These are phyloP conservation scores for Verticillium tricorpus DNA, from an alignment of 2,329 filamentous ascomycete genomes.

Conservation along the genomic window DNA sequence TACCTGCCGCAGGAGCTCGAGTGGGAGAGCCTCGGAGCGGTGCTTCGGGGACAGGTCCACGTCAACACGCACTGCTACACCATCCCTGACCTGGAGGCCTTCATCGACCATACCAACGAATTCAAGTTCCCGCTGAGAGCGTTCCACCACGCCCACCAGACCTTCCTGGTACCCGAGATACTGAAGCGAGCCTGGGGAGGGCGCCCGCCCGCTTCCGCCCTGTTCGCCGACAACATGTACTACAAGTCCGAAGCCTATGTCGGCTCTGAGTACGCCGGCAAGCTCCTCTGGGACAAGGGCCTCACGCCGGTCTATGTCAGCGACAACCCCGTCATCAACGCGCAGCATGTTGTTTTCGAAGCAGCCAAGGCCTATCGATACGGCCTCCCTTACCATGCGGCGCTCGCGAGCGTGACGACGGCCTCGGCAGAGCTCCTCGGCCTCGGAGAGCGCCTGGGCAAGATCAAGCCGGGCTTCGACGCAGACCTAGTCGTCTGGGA, in stretches of 20 bases:
- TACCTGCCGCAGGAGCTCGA: conserved; percentile 60
- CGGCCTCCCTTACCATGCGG: conserved; percentile 56
- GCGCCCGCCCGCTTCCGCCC: conserved; percentile 50
- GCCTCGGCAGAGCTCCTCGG: conserved; percentile 55
- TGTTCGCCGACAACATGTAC: conserved; percentile 70
- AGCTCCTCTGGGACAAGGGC: conserved; percentile 59
- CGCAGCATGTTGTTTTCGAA: conserved; percentile 65
- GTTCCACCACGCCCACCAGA: conserved; percentile 67
- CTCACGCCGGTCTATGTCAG: conserved; percentile 65
- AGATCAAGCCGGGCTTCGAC: conserved; percentile 57
- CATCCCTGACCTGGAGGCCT: conserved; percentile 62
- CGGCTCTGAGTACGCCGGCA: conserved; percentile 62
- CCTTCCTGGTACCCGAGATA: conserved; percentile 62
- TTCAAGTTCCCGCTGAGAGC: conserved; percentile 63
- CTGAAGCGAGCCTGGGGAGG: conserved; percentile 53
- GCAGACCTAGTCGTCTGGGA: conserved; percentile 61
- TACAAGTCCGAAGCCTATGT: conserved; percentile 66
- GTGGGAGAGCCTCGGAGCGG: conserved; percentile 60
- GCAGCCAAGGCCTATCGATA: conserved; percentile 57
- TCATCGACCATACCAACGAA: conserved; percentile 67
- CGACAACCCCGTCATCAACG: conserved; percentile 66
- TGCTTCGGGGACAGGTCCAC: conserved; percentile 61
- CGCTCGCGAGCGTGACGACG: conserved; percentile 53
- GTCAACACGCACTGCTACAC: conserved; percentile 72
- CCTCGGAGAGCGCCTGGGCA: conserved; percentile 53